A percentile compares a stretch with the other conserved stretches of the same genome.
phyloP scores from a whole-genome alignment of 2,329 filamentous ascomycete genomes.

The Colletotrichum brevisporum region DNA sequence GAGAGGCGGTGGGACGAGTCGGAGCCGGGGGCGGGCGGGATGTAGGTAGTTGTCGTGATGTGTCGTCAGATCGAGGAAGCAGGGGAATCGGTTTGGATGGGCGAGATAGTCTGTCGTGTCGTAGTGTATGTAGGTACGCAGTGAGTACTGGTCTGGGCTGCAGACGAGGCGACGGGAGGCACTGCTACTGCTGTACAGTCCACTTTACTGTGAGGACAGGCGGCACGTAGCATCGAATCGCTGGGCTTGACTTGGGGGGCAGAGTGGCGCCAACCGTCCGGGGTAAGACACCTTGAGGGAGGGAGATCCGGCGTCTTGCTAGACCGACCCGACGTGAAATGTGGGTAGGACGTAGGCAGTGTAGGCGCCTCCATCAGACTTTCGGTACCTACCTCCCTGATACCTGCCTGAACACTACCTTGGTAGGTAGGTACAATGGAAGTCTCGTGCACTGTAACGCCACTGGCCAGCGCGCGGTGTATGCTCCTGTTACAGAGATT shows the following conservation, averaged over 20 bases:
- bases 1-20: constrained; percentile 9
- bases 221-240: constrained; percentile 32
- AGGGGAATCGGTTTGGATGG: constrained; percentile 28
- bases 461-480: constrained; percentile 12
- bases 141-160: constrained; percentile 21
- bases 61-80: constrained; percentile 36
- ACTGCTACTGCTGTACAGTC: constrained; percentile 32
- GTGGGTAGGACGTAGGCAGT: neutral
- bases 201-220: constrained; percentile 27
- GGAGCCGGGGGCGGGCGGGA: constrained; percentile 2
- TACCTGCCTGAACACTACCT: neutral
- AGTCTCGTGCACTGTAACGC: constrained; percentile 8
- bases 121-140: constrained; percentile 31
- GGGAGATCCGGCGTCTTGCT: constrained; percentile 21
- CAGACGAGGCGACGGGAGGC: constrained; percentile 26
- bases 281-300: constrained; percentile 30
- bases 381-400: neutral
- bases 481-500: constrained; percentile 8
- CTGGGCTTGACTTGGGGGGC: constrained; percentile 16
- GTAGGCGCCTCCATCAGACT: too few relatives aligned
- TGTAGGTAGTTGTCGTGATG: constrained; percentile 24
- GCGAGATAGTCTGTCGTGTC: constrained; percentile 20
- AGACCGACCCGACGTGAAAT: constrained; percentile 25
- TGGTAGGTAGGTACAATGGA: neutral
- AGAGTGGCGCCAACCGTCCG: constrained; percentile 32